Base-by-base conservation (phyloP, 2,329 filamentous ascomycete genomes). In the Grosmannia serpens region DNA sequence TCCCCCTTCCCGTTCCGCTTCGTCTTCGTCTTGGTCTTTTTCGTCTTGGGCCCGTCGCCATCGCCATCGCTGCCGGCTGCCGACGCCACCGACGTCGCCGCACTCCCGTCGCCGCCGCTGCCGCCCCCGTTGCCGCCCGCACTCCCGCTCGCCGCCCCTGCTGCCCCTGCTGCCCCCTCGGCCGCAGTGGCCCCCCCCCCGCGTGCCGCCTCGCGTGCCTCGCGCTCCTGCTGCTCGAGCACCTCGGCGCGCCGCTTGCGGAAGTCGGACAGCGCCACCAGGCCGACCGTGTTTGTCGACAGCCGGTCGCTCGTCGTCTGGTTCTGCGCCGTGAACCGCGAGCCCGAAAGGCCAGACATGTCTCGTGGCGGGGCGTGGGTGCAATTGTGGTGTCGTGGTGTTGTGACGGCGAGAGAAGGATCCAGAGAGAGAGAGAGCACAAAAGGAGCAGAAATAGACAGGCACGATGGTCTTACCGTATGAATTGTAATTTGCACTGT, bases 231-330 rank as follows among this genome's bases (percentile, higher is more conserved):
- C 69, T 89, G 86, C 71, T 96, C 92, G 53, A 96, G 77, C n/a
- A 91, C 89, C 72, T 96, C 90, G 65, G 91, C 91, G 71, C 92
- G 89, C 60, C 94, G 86, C 75, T 99, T 97, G 72, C 92, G 90
- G 71, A 95, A 97, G 70, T 97, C 94, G 64, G 89, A 90, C 50
- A 96, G 85, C 59, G 89, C 84, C 57, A 97, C 92, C 3, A 99
- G 85, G 47, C 94, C 94, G 64, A 96, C 91, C 0, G 90, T 95
- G 67, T 90, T 85, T 57, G 84, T 89, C 61, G 92, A 92, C 53
- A 96, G 79, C 17, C 90, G 79, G 68, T 96, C 86, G 70, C 92
- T 84, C 1, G 89, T 88, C 1, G 88, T 88, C 64, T 86, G 79
- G 62, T 85, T 86, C 68, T 91, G 88, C 49, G 86, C 78, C 1